phyloP scores from a whole-genome alignment of 1,139 yeast species.

The Yarrowia galli region DNA sequence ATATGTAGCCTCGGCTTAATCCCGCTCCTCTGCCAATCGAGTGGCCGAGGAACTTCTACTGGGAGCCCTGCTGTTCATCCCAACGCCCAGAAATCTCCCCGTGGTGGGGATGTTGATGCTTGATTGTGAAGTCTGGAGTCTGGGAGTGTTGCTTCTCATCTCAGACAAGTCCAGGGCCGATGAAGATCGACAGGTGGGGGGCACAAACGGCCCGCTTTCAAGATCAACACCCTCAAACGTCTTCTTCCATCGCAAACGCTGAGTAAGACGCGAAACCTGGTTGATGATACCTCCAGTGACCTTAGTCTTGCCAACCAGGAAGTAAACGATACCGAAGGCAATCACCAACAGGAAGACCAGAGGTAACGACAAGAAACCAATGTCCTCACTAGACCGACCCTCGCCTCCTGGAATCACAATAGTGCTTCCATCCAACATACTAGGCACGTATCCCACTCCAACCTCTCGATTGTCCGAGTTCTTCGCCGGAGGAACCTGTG shows the following conservation, averaged over 20 bases:
- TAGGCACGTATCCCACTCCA: constrained; percentile 42
- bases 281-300: constrained; percentile 19
- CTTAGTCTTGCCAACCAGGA: constrained; percentile 21
- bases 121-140: constrained; percentile 10
- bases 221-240: constrained; percentile 8
- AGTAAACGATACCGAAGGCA: constrained; percentile 22
- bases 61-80: constrained; percentile 11
- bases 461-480: constrained; percentile 38
- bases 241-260: constrained; percentile 10
- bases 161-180: constrained; percentile 17
- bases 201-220: constrained; percentile 13
- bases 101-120: constrained; percentile 5
- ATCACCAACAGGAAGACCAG: constrained; percentile 8
- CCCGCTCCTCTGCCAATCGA: background rate
- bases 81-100: background rate
- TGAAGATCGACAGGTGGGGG: background rate
- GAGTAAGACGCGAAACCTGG: background rate
- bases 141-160: constrained; percentile 1
- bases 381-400: background rate
- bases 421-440: constrained; percentile 35
- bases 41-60: constrained; percentile 8
- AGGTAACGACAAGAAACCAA: constrained; percentile 8
- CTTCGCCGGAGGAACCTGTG: constrained; percentile 45
- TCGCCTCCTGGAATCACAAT: constrained; percentile 37
- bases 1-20: too few relatives aligned